Evolutionary conservation across 2,329 filamentous ascomycete species (phyloP).

Genomic region (Aspergillus fijiensis): DNA sequence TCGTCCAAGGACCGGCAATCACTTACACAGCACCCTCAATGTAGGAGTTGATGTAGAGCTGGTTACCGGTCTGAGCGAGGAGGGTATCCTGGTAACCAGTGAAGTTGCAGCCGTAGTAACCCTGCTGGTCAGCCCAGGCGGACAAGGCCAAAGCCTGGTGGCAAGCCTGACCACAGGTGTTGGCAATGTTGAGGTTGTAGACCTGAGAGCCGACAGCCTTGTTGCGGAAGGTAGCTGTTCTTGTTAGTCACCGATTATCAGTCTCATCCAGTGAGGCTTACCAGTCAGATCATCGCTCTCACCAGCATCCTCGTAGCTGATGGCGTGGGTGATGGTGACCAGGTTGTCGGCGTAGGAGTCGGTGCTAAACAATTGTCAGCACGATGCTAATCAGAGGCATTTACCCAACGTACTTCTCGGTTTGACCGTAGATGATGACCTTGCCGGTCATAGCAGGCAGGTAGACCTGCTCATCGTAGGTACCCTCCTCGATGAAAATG

Average conservation of each 20-base stretch:
- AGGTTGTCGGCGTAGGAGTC: slow-evolving; percentile 54
- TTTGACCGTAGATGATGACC: slow-evolving; percentile 61
- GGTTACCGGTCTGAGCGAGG: slow-evolving; percentile 51
- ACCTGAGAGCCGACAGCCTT: slow-evolving; percentile 9
- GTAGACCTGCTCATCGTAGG: slow-evolving; percentile 62
- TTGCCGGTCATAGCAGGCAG: slow-evolving; percentile 50
- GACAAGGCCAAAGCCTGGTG: slow-evolving; percentile 49
- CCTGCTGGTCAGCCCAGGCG: slow-evolving; percentile 52
- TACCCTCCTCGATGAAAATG: slow-evolving; percentile 63
- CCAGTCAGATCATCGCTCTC: slow-evolving; percentile 23
- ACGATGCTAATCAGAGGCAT: background rate
- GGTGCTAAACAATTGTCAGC: slow-evolving; percentile 36
- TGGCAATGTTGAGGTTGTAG: slow-evolving; percentile 24
- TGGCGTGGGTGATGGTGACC: slow-evolving; percentile 52
- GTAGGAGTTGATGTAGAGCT: slow-evolving; percentile 57
- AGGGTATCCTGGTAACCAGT: slow-evolving; percentile 60
- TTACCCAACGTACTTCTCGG: slow-evolving; percentile 35
- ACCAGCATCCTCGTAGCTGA: slow-evolving; percentile 13
- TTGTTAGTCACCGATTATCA: background rate
- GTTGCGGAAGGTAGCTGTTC: slow-evolving; percentile 7
- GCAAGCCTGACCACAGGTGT: slow-evolving; percentile 17
- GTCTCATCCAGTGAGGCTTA: background rate
- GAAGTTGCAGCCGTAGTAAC: slow-evolving; percentile 58
- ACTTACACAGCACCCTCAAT: slow-evolving; percentile 54
- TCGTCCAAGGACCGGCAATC: background rate